phyloP scores from a whole-genome alignment of 208 protist genomes.

The Acanthamoeba royreba region DNA sequence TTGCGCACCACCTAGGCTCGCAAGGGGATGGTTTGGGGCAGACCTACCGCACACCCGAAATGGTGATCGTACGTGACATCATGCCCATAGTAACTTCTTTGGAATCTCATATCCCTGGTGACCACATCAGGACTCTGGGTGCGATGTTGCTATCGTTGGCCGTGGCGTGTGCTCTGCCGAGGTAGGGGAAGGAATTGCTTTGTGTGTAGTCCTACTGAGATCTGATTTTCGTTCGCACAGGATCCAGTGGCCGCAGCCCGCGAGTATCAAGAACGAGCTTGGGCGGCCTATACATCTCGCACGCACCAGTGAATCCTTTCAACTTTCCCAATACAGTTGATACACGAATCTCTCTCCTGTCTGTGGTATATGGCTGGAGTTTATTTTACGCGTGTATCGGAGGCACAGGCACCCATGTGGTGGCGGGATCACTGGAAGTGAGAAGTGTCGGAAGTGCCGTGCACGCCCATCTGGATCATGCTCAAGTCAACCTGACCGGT shows the following conservation, averaged over 20 bases:
- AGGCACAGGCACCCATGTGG: no score
- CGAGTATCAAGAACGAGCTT: conserved; percentile 63
- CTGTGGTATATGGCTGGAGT: no score
- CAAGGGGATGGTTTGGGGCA: conserved; percentile 37
- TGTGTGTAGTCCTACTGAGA: no score
- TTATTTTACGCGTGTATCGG: no score
- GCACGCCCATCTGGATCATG: no score
- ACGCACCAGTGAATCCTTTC: no score
- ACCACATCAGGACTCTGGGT: conserved; percentile 8
- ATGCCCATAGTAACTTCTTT: neutral
- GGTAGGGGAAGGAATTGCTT: no score
- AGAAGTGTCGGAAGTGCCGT: no score
- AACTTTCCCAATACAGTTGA: neutral
- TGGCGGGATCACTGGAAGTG: no score
- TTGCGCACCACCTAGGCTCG: neutral
- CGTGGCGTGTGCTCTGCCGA: conserved; percentile 73
- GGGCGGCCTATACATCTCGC: conserved; percentile 63
- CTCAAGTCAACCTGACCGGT: no score
- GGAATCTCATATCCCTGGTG: no score
- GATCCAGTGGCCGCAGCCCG: conserved; percentile 54
- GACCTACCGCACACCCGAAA: conserved; percentile 43
- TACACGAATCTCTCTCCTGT: neutral
- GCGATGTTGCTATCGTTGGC: conserved; percentile 84
- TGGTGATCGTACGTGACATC: neutral
- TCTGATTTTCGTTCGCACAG: no score